Conservation (phyloP, 306 rosid genomes). For the Castanea mollissima region DNA sequence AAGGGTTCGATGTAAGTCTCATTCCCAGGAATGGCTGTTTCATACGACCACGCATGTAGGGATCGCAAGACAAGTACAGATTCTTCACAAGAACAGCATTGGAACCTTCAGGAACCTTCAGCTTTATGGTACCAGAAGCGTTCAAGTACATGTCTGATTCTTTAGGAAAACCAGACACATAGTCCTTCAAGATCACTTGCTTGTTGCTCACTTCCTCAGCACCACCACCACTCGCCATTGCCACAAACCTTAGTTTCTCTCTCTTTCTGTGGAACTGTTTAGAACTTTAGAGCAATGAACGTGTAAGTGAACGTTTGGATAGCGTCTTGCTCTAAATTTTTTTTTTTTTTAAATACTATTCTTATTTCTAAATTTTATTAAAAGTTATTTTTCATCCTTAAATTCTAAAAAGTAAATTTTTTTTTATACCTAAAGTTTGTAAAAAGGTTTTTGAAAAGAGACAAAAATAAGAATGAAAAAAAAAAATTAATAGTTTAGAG, state of each 20-base stretch:
- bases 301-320: too few species aligned
- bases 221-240: slow-evolving; percentile 15
- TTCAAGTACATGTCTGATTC: slow-evolving; percentile 32
- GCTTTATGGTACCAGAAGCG: not conserved
- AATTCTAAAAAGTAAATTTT: too few species aligned
- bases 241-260: not conserved
- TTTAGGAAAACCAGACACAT: slow-evolving; percentile 31
- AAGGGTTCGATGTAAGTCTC: not conserved
- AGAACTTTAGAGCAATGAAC: too few species aligned
- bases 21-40: not conserved
- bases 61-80: slow-evolving; percentile 53
- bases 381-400: too few species aligned
- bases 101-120: slow-evolving; percentile 39
- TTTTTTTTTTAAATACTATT: too few species aligned
- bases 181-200: slow-evolving; percentile 34
- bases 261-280: not conserved
- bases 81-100: slow-evolving; percentile 34
- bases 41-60: slow-evolving; percentile 40
- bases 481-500: too few species aligned
- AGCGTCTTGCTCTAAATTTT: too few species aligned
- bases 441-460: too few species aligned
- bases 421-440: too few species aligned
- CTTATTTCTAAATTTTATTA: too few species aligned
- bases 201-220: slow-evolving; percentile 37
- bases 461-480: too few species aligned